Conservation (phyloP, 1,139 yeast genomes). For the Hansenula anomala region DNA sequence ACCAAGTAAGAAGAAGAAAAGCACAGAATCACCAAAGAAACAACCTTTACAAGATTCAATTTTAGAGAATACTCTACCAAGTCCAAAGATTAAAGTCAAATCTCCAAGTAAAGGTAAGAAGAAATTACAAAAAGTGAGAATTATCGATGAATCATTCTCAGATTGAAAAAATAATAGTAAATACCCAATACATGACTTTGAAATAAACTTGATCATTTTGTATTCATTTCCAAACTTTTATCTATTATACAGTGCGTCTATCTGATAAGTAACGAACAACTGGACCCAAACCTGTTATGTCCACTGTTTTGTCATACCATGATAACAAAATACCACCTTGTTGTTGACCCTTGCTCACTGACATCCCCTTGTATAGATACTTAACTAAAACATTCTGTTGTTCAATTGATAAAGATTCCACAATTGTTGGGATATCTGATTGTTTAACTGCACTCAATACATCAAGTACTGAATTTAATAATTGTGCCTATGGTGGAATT, state of each 20-base stretch:
- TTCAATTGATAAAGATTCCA: slow-evolving; percentile 52
- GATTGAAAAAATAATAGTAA: too few species aligned
- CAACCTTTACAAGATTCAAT: slow-evolving; percentile 12
- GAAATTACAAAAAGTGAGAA: slow-evolving; percentile 12
- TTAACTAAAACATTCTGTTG: slow-evolving; percentile 80
- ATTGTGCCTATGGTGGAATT: slow-evolving; percentile 22
- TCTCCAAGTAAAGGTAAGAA: slow-evolving; percentile 14
- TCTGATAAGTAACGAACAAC: slow-evolving; percentile 83
- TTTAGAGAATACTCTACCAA: slow-evolving; percentile 10
- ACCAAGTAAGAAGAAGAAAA: slow-evolving; percentile 2
- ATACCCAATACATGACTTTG: too few species aligned
- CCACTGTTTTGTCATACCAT: slow-evolving; percentile 92
- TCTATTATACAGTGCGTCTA: slow-evolving; percentile 66
- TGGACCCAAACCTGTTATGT: slow-evolving; percentile 82
- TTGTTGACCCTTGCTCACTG: slow-evolving; percentile 68
- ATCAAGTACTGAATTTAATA: slow-evolving; percentile 63
- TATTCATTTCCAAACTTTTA: too few species aligned
- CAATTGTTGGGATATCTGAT: slow-evolving; percentile 59
- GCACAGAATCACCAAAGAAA: slow-evolving; percentile 8
- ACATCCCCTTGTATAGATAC: slow-evolving; percentile 84
- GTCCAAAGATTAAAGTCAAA: slow-evolving; percentile 9
- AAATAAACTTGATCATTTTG: too few species aligned
- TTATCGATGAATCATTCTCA: slow-evolving; percentile 9
- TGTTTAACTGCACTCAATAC: slow-evolving; percentile 72
- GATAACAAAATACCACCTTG: slow-evolving; percentile 82